Conservation (phyloP, 257 asterid genomes). For the Ilex asprella region DNA sequence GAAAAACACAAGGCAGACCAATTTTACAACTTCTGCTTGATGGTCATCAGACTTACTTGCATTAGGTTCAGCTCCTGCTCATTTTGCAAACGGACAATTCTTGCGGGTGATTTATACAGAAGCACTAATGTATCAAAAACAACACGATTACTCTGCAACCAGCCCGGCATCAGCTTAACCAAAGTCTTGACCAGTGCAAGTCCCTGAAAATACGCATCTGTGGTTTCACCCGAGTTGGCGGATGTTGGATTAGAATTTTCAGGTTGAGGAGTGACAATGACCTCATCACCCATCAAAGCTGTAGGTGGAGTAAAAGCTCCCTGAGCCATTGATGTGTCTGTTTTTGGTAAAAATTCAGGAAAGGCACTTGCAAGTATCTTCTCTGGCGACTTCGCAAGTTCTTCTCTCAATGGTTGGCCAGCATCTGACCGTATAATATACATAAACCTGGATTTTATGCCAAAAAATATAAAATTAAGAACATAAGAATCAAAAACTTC, state of each 20-base stretch:
- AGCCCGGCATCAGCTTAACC: constrained; percentile 94
- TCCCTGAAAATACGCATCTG: constrained; percentile 96
- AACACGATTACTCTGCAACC: constrained; percentile 86
- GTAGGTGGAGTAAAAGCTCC: constrained; percentile 57
- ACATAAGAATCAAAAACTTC: not conserved
- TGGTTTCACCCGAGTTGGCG: constrained; percentile 40
- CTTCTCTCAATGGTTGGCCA: constrained; percentile 98
- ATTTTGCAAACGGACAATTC: constrained; percentile 72
- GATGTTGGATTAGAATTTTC: constrained; percentile 56
- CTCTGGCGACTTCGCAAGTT: constrained; percentile 95
- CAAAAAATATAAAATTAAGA: constrained; percentile 8
- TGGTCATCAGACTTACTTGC: constrained; percentile 58
- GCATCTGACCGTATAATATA: constrained; percentile 93
- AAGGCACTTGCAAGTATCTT: constrained; percentile 92
- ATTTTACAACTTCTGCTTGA: not conserved
- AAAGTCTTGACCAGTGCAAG: constrained; percentile 87
- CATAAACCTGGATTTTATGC: constrained; percentile 63
- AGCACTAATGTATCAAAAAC: constrained; percentile 78
- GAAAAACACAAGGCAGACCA: no score
- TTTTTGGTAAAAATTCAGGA: constrained; percentile 55
- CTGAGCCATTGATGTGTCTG: constrained; percentile 46
- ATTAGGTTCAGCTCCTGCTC: constrained; percentile 92
- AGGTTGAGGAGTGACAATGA: constrained; percentile 47
- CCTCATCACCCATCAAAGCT: constrained; percentile 47
- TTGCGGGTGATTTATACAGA: constrained; percentile 91